These are phyloP conservation scores for Marchantia polymorpha DNA, from an alignment of 225 moss, liverwort and hornwort species.

Conservation along the genomic window DNA sequence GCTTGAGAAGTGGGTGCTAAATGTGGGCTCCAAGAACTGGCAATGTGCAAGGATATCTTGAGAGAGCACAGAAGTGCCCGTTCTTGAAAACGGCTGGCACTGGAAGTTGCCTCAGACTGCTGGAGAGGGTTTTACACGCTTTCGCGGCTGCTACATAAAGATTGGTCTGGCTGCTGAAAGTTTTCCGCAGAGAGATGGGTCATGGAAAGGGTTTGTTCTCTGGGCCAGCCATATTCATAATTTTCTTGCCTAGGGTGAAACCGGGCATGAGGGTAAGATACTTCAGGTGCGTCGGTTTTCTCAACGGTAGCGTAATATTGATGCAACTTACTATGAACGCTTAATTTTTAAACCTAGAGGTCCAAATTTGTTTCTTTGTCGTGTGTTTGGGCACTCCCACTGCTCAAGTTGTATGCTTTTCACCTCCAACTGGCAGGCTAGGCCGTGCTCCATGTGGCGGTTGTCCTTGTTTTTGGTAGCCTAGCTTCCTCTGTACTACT, in stretches of 20 bases:
- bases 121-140: slow-evolving; percentile 37
- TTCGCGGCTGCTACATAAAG: slow-evolving; percentile 37
- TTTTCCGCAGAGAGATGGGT: slow-evolving; percentile 36
- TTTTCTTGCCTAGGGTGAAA: slow-evolving; percentile 45
- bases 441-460: slow-evolving; percentile 29
- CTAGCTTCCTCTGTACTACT: slow-evolving; percentile 34
- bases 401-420: slow-evolving; percentile 46
- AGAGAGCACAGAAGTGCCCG: slow-evolving; percentile 20
- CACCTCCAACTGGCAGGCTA: slow-evolving; percentile 31
- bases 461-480: slow-evolving; percentile 39
- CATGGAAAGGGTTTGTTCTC: slow-evolving; percentile 36
- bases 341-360: slow-evolving; percentile 37
- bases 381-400: slow-evolving; percentile 36
- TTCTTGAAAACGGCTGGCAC: slow-evolving; percentile 31
- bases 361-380: slow-evolving; percentile 41
- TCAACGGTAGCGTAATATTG: slow-evolving; percentile 41
- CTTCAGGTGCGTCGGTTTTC: slow-evolving; percentile 51
- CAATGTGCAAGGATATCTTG: slow-evolving; percentile 30
- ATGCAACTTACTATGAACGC: slow-evolving; percentile 44
- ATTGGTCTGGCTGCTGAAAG: slow-evolving; percentile 35
- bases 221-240: slow-evolving; percentile 44
- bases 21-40: slow-evolving; percentile 33
- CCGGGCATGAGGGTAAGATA: slow-evolving; percentile 39
- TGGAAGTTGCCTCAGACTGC: slow-evolving; percentile 33
- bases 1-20: slow-evolving; percentile 38